Conservation (phyloP, 805 yeast species). For the Scheffersomyces ergatensis region DNA sequence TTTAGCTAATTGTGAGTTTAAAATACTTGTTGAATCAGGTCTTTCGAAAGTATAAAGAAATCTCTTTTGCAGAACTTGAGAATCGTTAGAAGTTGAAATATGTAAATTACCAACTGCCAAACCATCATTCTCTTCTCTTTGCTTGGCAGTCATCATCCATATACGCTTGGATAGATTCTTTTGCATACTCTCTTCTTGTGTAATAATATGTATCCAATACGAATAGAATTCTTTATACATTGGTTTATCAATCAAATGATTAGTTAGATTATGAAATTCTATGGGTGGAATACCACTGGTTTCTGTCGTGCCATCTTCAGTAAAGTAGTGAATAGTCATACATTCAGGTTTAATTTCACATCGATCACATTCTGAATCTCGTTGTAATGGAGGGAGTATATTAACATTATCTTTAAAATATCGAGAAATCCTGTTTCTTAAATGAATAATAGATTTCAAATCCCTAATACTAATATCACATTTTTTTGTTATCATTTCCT, state of each 20-base stretch:
- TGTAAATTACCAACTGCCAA: slow-evolving; percentile 48
- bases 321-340: slow-evolving; percentile 60
- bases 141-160: slow-evolving; percentile 60
- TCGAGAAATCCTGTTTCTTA: slow-evolving; percentile 68
- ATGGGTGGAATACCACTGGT: slow-evolving; percentile 51
- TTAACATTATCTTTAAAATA: slow-evolving; percentile 50
- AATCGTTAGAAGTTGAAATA: slow-evolving; percentile 13
- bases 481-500: slow-evolving; percentile 50
- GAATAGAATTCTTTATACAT: slow-evolving; percentile 54
- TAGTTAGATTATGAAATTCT: slow-evolving; percentile 47
- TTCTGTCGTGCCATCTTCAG: slow-evolving; percentile 57
- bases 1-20: slow-evolving; percentile 46
- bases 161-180: slow-evolving; percentile 55
- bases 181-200: slow-evolving; percentile 67
- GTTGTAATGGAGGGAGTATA: slow-evolving; percentile 52
- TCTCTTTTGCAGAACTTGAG: slow-evolving; percentile 11
- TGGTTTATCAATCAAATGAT: slow-evolving; percentile 40
- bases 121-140: slow-evolving; percentile 62
- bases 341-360: slow-evolving; percentile 60
- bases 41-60: slow-evolving; percentile 53
- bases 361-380: slow-evolving; percentile 54
- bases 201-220: slow-evolving; percentile 72
- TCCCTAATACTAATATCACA: slow-evolving; percentile 56
- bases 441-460: slow-evolving; percentile 63
- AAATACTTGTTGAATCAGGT: slow-evolving; percentile 15